Percentiles rank a stretch among this genome's conserved stretches.
Evolutionary conservation across 106 monocot genomes (phyloP).

Genomic region (Xerophyta viscosa): DNA sequence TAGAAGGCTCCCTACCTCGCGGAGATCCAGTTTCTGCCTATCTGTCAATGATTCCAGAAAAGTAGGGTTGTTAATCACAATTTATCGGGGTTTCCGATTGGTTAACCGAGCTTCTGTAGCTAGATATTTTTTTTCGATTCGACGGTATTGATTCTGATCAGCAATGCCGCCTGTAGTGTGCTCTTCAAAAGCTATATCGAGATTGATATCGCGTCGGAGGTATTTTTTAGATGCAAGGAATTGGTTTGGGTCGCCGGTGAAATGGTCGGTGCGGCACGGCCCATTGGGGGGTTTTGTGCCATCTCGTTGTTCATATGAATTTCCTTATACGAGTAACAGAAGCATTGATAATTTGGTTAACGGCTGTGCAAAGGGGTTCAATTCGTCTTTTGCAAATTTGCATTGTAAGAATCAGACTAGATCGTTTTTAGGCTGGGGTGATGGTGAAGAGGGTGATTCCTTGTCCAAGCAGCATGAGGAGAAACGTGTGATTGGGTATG

Average conservation of each 20-base stretch:
- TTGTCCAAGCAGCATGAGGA: slow-evolving; percentile 73
- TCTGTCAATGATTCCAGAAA: no score
- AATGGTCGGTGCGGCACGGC: background rate
- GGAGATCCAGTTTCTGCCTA: no score
- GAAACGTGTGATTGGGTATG: slow-evolving; percentile 77
- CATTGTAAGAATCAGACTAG: slow-evolving; percentile 30
- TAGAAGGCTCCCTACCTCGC: no score
- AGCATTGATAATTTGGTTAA: background rate
- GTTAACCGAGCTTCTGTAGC: no score
- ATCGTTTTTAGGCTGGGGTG: slow-evolving; percentile 74
- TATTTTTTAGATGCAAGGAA: slow-evolving; percentile 1
- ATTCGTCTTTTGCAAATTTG: slow-evolving; percentile 3
- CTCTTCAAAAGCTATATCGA: slow-evolving; percentile 7
- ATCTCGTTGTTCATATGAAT: slow-evolving; percentile 6
- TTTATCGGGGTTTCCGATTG: no score
- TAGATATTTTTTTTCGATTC: no score
- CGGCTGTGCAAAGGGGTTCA: background rate
- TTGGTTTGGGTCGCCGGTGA: slow-evolving; percentile 7
- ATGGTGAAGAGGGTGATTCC: slow-evolving; percentile 73
- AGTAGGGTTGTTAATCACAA: no score
- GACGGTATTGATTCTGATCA: background rate
- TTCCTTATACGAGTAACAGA: slow-evolving; percentile 1
- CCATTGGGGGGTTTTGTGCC: slow-evolving; percentile 7
- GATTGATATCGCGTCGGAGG: slow-evolving; percentile 10
- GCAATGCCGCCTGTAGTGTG: slow-evolving; percentile 6